Conservation (phyloP, 371 early-diverging fungal species). For the Syncephalastrum contaminatum region DNA sequence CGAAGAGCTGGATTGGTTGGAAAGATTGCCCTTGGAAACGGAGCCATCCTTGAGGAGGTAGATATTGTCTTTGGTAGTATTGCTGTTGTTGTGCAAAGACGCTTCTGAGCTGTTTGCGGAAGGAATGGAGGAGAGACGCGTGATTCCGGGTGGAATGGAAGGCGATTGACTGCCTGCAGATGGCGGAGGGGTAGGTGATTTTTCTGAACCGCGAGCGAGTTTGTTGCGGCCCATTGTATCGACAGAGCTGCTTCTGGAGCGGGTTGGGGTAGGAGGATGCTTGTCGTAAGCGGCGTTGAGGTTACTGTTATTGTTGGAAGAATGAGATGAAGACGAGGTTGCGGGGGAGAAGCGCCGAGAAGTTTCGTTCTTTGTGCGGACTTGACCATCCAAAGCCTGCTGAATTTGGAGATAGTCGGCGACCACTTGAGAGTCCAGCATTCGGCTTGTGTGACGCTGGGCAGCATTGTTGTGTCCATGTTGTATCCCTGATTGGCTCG, state of each 20-base stretch:
- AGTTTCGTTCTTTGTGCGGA: conserved; percentile 9
- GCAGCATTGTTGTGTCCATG: conserved; percentile 1
- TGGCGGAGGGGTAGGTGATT: conserved; percentile 13
- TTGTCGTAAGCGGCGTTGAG: conserved; percentile 7
- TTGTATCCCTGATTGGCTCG: conserved; percentile 3
- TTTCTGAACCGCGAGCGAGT: conserved; percentile 14
- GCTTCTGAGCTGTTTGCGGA: conserved; percentile 10
- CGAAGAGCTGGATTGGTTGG: conserved; percentile 2
- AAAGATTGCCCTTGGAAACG: conserved; percentile 14
- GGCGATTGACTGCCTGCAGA: conserved; percentile 11
- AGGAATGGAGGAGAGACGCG: conserved; percentile 12
- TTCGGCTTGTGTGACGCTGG: conserved; percentile 11
- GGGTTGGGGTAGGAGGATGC: conserved; percentile 32
- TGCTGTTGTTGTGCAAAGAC: conserved; percentile 3
- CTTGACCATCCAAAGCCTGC: conserved; percentile 11
- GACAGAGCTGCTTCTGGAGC: conserved; percentile 40
- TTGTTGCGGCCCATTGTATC: conserved; percentile 15
- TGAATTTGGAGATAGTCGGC: conserved; percentile 18
- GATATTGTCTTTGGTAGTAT: conserved; percentile 7
- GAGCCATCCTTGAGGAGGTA: conserved; percentile 14
- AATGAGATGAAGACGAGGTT: conserved; percentile 7
- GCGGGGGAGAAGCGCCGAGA: background rate
- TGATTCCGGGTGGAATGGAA: background rate
- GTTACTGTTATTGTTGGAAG: background rate
- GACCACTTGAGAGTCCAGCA: conserved; percentile 17